Evolutionary conservation across 495 filamentous ascomycete species (phyloP), one percentile per base, ranked within the genome.

Genomic region (Penicillium pulvis): DNA sequence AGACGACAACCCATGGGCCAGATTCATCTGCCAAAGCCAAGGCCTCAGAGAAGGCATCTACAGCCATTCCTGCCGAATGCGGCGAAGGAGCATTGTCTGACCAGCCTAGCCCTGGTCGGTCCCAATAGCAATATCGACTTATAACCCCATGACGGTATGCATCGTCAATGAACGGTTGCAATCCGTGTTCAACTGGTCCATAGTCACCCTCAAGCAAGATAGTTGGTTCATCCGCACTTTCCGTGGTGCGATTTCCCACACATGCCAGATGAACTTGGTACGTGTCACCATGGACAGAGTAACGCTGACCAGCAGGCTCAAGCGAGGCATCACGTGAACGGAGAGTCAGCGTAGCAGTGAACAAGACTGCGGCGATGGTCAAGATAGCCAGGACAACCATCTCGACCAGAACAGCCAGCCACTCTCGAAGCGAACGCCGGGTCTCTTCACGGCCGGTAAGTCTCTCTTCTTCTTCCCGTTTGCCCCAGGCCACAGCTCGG

Each of bases 11-110:
- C 89, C 89, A 98, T 17, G 94, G 93, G 0, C 92, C 91, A 48
- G 85, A 76, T 71, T 97, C 94, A 51, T 88, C 91, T 1, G 90
- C 88, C 17, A 84, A 78, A 16, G 88, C 83, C 3, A 98, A 80
- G 0, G 92, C 88, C 75, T 97, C 92, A 24, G 90, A 89, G 17
- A 97, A 79, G 6, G 85, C 90, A 65, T 96, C 91, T 7, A 89
- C 85, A 1, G 90, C 86, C 87, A 96, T 96, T 52, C 93, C 91
- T 10, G 90, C 93, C 4, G 90, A 93, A 65, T 95, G 86, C 1
- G 94, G 93, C 2, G 92, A 96, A 9, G 93, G 94, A 0, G 94
- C 93, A 60, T 92, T 92, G 73, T 98, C 94, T 47, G 90, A 94
- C 86, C 89, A 97, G 36, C 81, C 92, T 51, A 92, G 76, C 1